phyloP scores from a whole-genome alignment of 2,329 filamentous ascomycete genomes.

The Aspergillus floridensis region DNA sequence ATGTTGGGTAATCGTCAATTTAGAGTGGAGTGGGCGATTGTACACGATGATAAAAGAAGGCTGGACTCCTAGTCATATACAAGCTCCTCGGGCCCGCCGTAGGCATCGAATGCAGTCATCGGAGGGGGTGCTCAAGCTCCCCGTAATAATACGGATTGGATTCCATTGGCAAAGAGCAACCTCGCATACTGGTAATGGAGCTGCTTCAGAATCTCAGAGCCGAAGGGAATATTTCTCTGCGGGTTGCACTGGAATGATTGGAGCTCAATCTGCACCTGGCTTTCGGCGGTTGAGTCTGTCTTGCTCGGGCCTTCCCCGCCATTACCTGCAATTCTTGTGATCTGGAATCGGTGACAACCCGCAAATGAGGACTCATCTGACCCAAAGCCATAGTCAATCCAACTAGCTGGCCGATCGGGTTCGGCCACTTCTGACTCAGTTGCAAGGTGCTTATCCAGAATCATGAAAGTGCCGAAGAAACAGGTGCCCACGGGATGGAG shows the following conservation, averaged over 20 bases:
- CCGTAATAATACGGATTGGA: neutral
- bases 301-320: neutral
- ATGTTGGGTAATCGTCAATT: too few relatives aligned
- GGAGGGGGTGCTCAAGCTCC: neutral
- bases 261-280: constrained; percentile 9
- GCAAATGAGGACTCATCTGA: constrained; percentile 13
- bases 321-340: constrained; percentile 6
- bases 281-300: neutral
- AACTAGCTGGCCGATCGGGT: constrained; percentile 6
- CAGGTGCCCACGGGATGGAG: constrained; percentile 13
- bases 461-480: constrained; percentile 14
- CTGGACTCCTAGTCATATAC: too few relatives aligned
- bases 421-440: neutral
- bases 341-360: constrained; percentile 18
- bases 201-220: constrained; percentile 5
- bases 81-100: too few relatives aligned
- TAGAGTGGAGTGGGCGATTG: too few relatives aligned
- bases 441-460: constrained; percentile 17
- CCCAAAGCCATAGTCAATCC: constrained; percentile 19
- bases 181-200: constrained; percentile 14
- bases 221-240: constrained; percentile 10
- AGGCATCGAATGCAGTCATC: neutral
- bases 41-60: too few relatives aligned
- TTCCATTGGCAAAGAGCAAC: constrained; percentile 13
- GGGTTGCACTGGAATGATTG: constrained; percentile 20